Evolutionary conservation across 2,329 filamentous ascomycete species (phyloP), one percentile per base, ranked within the genome.

Genomic region (Colletotrichum sp.): DNA sequence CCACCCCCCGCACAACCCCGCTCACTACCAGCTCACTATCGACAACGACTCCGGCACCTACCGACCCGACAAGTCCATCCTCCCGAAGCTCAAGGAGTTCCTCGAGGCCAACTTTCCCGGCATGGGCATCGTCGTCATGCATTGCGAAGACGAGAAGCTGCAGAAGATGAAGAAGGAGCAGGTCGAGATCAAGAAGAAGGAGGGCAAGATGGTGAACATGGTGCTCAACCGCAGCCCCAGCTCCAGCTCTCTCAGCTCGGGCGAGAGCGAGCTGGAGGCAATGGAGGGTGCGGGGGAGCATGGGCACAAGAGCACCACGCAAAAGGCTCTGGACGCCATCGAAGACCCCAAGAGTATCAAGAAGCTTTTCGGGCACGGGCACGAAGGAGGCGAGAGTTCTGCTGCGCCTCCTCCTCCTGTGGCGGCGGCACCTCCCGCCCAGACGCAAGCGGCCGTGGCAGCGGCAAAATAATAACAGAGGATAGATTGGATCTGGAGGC

Each of bases 21-120:
- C 84, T 68, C 88, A 89, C 82, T 99, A 98, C 83, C 94, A 98
- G 82, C 90, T 99, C 10, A 88, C 97, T 78, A 98, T 99, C 81
- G 96, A 99, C 87, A 99, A 99, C 81, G 96, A 98, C 84, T 95
- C 93, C 71, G 96, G 96, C 13, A 99, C 96, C 0, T 99, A 99
- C 83, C 92, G 96, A 1, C 96, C 96, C 0, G 95, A 98, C 81
- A 94, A 94, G 72, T 89, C 92, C 13, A 89, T 95, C 12, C 89
- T 99, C 2, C 94, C 95, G 0, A 83, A 93, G 1, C 88, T 99
- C 2, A 92, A 93, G 68, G 81, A 87, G 13, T 98, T 95, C 81
- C 85, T 99, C 3, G 86, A 92, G 36, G 84, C 83, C 28, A 95
- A 96, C 78, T 92, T 98, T 39, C 95, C 95, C 0, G 95, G 95